Evolutionary conservation across 768 basidiomycete genomes (phyloP), one percentile per base, ranked within the genome.

Genomic region (Chlorophyllum brunneum): DNA sequence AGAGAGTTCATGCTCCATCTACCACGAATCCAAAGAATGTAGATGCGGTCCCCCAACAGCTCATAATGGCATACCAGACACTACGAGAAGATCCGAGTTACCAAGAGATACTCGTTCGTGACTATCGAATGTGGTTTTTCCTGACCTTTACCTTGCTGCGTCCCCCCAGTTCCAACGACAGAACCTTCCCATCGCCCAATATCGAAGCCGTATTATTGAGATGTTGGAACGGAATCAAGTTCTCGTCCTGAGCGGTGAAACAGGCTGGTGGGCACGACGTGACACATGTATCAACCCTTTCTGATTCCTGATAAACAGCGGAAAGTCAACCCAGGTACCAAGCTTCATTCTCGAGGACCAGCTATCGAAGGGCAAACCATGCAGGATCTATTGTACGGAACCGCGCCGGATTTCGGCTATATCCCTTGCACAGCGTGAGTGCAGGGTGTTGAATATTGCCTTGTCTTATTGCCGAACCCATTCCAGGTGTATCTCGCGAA

Each of bases 271-370:
- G 58, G 61, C 45, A 41, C 38, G 16, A 20, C 50, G 46, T 45
- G 52, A 43, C 18, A 45, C 30, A 10, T 20, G 46, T 11, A 26
- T 6, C 27, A 16, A 39, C 52, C 10, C 34, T 47, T 20, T 31
- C 40, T 37, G 57, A 42, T 54, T 46, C 22, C 48, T n/a, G 44
- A 47, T 46, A 46, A 41, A 26, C 58, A 94, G 93, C 61, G 95
- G 95, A 7, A 99, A 99, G 71, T 97, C 94, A 2, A 98, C 95
- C 0, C 95, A 98, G 70, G 82, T 98, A 3, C 95, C 95, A 3
- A 78, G 87, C 0, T 98, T 94, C 70, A 87, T 98, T 57, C 79
- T 99, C 8, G 95, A 99, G 66, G 85, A 95, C 61, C 82, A 88
- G 48, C 79, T 98, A 18, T 80, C 85, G 4, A 78, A 77, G 55